A percentile compares a stretch with the other conserved stretches of the same genome.
Conservation (phyloP, 78 protist species). For the Diacronema lutheri region DNA sequence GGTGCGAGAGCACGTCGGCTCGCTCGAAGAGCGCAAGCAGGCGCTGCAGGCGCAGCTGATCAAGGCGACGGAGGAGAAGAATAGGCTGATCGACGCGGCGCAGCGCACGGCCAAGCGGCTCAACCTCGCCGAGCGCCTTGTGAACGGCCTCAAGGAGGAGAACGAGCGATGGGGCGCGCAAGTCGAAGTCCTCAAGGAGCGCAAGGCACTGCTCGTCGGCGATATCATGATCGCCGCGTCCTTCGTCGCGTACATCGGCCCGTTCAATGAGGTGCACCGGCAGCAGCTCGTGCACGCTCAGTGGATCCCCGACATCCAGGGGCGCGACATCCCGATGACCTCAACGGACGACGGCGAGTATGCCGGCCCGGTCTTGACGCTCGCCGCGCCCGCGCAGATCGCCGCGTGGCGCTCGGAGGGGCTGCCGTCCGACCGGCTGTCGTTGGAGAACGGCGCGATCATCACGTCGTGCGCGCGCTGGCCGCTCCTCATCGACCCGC, state of each 20-base stretch:
- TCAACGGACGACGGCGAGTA: background rate
- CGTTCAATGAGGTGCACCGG: slow-evolving; percentile 60
- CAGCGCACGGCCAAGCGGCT: slow-evolving; percentile 45
- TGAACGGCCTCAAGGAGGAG: slow-evolving; percentile 61
- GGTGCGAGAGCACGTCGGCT: slow-evolving; percentile 21
- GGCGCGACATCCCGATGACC: slow-evolving; percentile 11
- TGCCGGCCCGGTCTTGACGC: slow-evolving; percentile 4
- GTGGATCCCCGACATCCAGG: background rate
- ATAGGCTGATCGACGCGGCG: slow-evolving; percentile 45
- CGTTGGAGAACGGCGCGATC: slow-evolving; percentile 83
- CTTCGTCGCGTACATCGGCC: slow-evolving; percentile 71
- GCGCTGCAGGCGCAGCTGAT: slow-evolving; percentile 42
- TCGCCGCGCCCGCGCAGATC: slow-evolving; percentile 47
- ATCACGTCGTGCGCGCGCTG: slow-evolving; percentile 56
- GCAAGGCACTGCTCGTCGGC: slow-evolving; percentile 50
- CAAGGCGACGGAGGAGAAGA: slow-evolving; percentile 46
- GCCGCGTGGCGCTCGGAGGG: slow-evolving; percentile 83
- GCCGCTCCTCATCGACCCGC: slow-evolving; percentile 91
- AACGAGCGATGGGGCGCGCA: slow-evolving; percentile 55
- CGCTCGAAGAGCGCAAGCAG: slow-evolving; percentile 42
- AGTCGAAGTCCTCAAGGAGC: slow-evolving; percentile 30
- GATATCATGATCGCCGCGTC: slow-evolving; percentile 68
- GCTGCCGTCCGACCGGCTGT: slow-evolving; percentile 82
- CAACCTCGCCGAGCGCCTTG: slow-evolving; percentile 63
- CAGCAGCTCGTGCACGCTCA: background rate